Evolutionary conservation across 345 rosid species (phyloP).

Genomic region (Brassica rapa): DNA sequence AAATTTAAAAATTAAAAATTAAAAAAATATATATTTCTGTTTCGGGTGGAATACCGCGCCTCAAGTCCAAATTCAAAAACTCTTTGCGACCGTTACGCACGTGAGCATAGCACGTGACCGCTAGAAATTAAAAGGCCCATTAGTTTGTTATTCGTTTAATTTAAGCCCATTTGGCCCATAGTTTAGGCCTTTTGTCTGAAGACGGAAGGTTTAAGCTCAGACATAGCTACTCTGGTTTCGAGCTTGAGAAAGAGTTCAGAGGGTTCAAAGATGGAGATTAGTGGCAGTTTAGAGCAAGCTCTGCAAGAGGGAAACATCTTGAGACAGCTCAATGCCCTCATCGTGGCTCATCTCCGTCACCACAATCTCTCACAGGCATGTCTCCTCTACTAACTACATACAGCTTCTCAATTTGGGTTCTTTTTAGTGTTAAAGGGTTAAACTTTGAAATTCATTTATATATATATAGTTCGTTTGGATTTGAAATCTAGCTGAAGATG

Average conservation of each 20-base stretch:
- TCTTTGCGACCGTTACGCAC: constrained; percentile 38
- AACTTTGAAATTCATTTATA: constrained; percentile 4
- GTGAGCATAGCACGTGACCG: constrained; percentile 31
- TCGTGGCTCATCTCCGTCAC: constrained; percentile 88
- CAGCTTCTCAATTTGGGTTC: not conserved
- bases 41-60: not conserved
- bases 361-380: constrained; percentile 67
- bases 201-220: constrained; percentile 17
- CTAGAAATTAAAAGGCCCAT: not conserved
- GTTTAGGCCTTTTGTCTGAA: not conserved
- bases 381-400: not conserved
- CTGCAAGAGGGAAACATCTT: constrained; percentile 68
- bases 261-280: constrained; percentile 39
- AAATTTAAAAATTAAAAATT: constrained; percentile 13
- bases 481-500: constrained; percentile 2
- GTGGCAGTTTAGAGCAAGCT: constrained; percentile 57
- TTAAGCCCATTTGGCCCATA: constrained; percentile 11
- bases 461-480: not conserved
- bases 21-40: constrained; percentile 24
- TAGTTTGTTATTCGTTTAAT: not conserved
- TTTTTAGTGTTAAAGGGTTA: not conserved
- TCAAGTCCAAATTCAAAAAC: constrained; percentile 44
- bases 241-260: not conserved
- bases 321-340: constrained; percentile 69
- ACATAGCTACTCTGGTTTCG: constrained; percentile 22